Evolutionary conservation across 208 protist species (phyloP).

Genomic region (Crithidia thermophila): DNA sequence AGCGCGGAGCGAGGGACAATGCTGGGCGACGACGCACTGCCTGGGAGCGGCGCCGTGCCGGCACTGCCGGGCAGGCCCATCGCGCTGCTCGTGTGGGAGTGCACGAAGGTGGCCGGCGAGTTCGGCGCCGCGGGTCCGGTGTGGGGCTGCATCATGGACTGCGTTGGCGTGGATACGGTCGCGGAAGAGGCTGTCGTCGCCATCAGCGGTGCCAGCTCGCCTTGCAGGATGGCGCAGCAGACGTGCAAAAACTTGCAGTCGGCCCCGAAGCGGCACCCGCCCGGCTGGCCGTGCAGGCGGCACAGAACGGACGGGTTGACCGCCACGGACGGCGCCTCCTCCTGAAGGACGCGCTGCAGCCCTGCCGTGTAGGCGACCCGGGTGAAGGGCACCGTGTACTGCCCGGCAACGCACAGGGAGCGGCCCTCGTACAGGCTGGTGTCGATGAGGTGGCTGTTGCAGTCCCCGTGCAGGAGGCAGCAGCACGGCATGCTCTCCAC

Average conservation of each 20-base stretch:
- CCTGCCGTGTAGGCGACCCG: slow-evolving; percentile 67
- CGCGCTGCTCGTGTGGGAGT: slow-evolving; percentile 1
- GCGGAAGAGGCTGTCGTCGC: slow-evolving; percentile 1
- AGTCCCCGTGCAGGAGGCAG: slow-evolving; percentile 75
- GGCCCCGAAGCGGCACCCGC: slow-evolving; percentile 73
- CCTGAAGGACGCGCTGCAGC: slow-evolving; percentile 52
- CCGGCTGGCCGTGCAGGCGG: slow-evolving; percentile 60
- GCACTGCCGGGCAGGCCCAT: background rate
- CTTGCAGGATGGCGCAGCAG: slow-evolving; percentile 57
- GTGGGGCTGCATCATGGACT: background rate
- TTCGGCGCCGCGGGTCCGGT: background rate
- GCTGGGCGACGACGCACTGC: background rate
- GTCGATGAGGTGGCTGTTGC: slow-evolving; percentile 33
- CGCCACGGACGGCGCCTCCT: slow-evolving; percentile 17
- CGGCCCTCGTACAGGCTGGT: slow-evolving; percentile 20
- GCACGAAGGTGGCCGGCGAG: slow-evolving; percentile 10
- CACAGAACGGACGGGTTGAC: slow-evolving; percentile 42
- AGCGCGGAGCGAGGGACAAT: background rate
- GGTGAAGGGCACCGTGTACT: slow-evolving; percentile 44
- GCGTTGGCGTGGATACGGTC: background rate
- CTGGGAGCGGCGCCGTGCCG: background rate
- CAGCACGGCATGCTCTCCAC: slow-evolving; percentile 66
- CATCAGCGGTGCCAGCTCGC: slow-evolving; percentile 35
- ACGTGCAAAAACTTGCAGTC: slow-evolving; percentile 88
- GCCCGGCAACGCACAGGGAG: slow-evolving; percentile 28